A percentile compares a stretch with the other conserved stretches of the same genome.
Evolutionary conservation across 768 basidiomycete genomes (phyloP).

Genomic region (Punctularia strigosozonata): DNA sequence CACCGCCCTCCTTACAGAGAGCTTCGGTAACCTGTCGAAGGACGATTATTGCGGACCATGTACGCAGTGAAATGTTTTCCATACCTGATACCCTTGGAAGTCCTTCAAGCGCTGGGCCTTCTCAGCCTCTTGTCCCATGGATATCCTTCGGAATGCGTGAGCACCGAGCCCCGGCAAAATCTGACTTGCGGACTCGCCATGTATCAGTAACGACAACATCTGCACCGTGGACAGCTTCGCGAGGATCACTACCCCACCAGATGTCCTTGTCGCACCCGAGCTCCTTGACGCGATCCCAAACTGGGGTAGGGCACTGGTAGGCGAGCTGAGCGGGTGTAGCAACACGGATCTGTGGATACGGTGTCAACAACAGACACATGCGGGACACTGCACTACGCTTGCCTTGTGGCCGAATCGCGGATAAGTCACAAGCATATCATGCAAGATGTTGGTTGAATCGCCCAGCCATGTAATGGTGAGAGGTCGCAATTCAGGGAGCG

Average conservation of each 20-base stretch:
- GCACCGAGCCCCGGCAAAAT: background rate
- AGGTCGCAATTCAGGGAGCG: constrained; percentile 48
- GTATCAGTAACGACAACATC: constrained; percentile 98
- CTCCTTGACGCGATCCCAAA: constrained; percentile 75
- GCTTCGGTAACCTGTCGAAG: constrained; percentile 89
- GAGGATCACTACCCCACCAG: constrained; percentile 67
- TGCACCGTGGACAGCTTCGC: constrained; percentile 79
- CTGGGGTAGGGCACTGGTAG: constrained; percentile 59
- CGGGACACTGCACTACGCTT: too few relatives aligned
- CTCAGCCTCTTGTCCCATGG: constrained; percentile 97
- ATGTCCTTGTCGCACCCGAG: constrained; percentile 63
- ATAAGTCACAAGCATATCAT: constrained; percentile 94
- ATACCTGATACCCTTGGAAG: constrained; percentile 88
- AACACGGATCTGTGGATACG: constrained; percentile 67
- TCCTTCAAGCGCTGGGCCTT: constrained; percentile 76
- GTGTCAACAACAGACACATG: too few relatives aligned
- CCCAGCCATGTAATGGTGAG: constrained; percentile 91
- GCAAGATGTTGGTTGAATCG: constrained; percentile 88
- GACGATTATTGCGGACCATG: too few relatives aligned
- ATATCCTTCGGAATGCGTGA: constrained; percentile 52
- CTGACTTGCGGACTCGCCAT: constrained; percentile 43
- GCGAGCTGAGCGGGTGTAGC: constrained; percentile 55
- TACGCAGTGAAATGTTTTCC: too few relatives aligned
- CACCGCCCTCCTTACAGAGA: constrained; percentile 70
- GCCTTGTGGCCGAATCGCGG: constrained; percentile 87